A percentile compares a stretch with the other conserved stretches of the same genome.
phyloP scores from a whole-genome alignment of 2,329 filamentous ascomycete genomes.

The Fusarium buxicola region DNA sequence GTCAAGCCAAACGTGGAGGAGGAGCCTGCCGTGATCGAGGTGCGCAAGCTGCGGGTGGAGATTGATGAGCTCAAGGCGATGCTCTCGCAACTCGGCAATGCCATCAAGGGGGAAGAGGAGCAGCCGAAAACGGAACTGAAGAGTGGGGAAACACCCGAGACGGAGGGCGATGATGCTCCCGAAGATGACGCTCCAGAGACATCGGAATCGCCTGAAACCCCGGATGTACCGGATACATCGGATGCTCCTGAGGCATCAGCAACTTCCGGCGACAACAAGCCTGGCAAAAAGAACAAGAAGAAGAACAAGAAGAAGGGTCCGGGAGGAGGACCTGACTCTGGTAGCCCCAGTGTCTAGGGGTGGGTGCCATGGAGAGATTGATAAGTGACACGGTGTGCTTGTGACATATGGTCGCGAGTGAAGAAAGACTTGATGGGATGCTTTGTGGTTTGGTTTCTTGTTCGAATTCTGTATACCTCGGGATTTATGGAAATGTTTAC shows the following conservation, averaged over 20 bases:
- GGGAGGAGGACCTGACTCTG: slow-evolving; percentile 10
- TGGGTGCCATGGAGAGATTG: not conserved
- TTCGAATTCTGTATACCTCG: not conserved
- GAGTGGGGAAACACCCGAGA: slow-evolving; percentile 18
- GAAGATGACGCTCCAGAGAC: slow-evolving; percentile 14
- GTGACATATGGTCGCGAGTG: not conserved
- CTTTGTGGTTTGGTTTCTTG: not conserved
- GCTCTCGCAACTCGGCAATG: slow-evolving; percentile 51
- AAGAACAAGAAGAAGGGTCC: slow-evolving; percentile 45
- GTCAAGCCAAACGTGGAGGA: slow-evolving; percentile 85
- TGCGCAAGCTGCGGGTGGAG: slow-evolving; percentile 68
- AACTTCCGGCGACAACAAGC: slow-evolving; percentile 32
- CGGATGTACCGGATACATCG: slow-evolving; percentile 23
- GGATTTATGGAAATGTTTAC: not conserved
- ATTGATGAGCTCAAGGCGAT: slow-evolving; percentile 67
- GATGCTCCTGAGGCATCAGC: slow-evolving; percentile 30
- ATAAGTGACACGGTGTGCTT: not conserved
- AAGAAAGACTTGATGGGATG: not conserved
- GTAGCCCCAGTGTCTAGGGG: slow-evolving; percentile 27
- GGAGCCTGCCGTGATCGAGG: slow-evolving; percentile 79
- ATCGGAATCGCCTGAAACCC: slow-evolving; percentile 28
- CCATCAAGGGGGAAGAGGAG: slow-evolving; percentile 31
- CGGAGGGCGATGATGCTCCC: slow-evolving; percentile 6
- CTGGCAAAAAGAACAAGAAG: slow-evolving; percentile 43
- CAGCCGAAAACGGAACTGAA: slow-evolving; percentile 5